Conservation (phyloP, 495 filamentous ascomycete genomes). For the Cercophora newfieldiana region DNA sequence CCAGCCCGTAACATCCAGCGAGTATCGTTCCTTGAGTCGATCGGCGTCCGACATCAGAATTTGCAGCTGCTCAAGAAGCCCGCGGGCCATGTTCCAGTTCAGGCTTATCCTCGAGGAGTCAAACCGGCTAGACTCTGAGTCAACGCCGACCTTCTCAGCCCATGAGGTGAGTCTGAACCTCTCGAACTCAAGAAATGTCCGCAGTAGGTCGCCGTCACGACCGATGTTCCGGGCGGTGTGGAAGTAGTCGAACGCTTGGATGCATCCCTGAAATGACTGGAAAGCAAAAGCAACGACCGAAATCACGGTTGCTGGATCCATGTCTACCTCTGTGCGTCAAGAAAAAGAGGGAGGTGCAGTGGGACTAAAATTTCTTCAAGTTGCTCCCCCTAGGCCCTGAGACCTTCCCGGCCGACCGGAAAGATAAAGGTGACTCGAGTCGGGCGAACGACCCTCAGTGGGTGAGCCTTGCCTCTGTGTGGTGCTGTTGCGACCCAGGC, state of each 20-base stretch:
- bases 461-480: too few relatives aligned
- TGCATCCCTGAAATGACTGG: slow-evolving; percentile 22
- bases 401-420: too few relatives aligned
- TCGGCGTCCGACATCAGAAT: slow-evolving; percentile 21
- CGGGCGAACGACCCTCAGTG: too few relatives aligned
- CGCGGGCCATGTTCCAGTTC: slow-evolving; percentile 30
- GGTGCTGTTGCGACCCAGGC: too few relatives aligned
- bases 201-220: slow-evolving; percentile 29
- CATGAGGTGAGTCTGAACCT: slow-evolving; percentile 31
- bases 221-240: slow-evolving; percentile 29
- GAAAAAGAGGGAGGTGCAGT: too few relatives aligned
- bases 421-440: too few relatives aligned
- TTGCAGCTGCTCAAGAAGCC: slow-evolving; percentile 27
- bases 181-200: slow-evolving; percentile 31
- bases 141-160: slow-evolving; percentile 27
- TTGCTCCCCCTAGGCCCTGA: too few relatives aligned
- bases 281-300: slow-evolving; percentile 8
- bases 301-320: slow-evolving; percentile 13
- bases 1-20: neutral
- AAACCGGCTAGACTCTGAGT: slow-evolving; percentile 20
- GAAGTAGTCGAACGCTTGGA: slow-evolving; percentile 33
- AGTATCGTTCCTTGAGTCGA: slow-evolving; percentile 23
- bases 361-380: too few relatives aligned
- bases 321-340: too few relatives aligned
- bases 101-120: too few relatives aligned